These are phyloP conservation scores for Zopfia rhizophila DNA, from an alignment of 2,329 filamentous ascomycete genomes.

Conservation along the genomic window DNA sequence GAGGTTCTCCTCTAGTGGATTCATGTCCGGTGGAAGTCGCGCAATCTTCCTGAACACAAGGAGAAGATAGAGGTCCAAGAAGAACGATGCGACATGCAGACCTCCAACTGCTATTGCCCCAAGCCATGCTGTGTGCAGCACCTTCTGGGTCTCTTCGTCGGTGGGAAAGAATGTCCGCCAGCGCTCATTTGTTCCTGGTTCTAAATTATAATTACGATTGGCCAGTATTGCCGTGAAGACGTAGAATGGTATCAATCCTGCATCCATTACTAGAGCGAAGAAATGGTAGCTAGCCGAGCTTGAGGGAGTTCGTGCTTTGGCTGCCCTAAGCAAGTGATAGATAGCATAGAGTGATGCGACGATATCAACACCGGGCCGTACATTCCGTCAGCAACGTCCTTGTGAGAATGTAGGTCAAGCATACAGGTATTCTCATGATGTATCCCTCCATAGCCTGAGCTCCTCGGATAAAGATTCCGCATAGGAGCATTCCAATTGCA, in stretches of 20 bases:
- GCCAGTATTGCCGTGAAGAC: constrained; percentile 67
- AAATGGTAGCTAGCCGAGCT: constrained; percentile 91
- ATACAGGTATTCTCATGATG: constrained; percentile 80
- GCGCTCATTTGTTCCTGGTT: constrained; percentile 54
- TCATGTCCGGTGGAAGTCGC: constrained; percentile 90
- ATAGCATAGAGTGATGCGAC: constrained; percentile 80
- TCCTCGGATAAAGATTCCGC: constrained; percentile 80
- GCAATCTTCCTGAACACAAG: constrained; percentile 85
- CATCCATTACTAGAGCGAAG: constrained; percentile 80
- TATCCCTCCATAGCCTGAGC: constrained; percentile 73
- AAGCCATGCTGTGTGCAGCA: constrained; percentile 76
- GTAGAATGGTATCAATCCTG: constrained; percentile 71
- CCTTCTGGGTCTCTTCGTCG: constrained; percentile 64
- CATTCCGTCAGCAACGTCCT: constrained; percentile 22
- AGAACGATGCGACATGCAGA: constrained; percentile 76
- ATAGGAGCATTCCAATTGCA: constrained; percentile 75
- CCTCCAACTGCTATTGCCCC: constrained; percentile 70
- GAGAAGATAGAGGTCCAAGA: constrained; percentile 78
- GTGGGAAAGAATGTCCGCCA: constrained; percentile 78
- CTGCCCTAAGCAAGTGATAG: constrained; percentile 79
- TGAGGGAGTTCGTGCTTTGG: constrained; percentile 76
- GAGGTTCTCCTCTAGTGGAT: constrained; percentile 86
- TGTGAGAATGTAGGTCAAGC: constrained; percentile 45
- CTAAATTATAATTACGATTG: constrained; percentile 62
- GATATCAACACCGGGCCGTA: constrained; percentile 78